These are phyloP conservation scores for Mucuna pruriens DNA, from an alignment of 306 rosid species.

Conservation along the genomic window DNA sequence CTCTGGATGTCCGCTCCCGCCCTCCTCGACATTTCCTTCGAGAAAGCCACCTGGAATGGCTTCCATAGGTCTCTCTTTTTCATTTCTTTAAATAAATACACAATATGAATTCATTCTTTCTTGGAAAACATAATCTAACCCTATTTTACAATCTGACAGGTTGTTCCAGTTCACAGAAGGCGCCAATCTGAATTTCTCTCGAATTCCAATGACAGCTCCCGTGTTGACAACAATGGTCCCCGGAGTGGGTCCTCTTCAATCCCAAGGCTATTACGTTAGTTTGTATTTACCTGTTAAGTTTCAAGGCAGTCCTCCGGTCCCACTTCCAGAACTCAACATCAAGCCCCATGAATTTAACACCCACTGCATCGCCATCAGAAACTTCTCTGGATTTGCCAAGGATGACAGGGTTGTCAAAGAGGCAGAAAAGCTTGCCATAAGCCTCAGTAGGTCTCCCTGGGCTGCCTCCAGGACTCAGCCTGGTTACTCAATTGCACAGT, in stretches of 20 bases:
- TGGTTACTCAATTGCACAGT: conserved; percentile 83
- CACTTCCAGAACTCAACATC: conserved; percentile 71
- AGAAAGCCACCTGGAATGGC: conserved; percentile 67
- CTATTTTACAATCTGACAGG: conserved; percentile 34
- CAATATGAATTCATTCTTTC: too few species aligned
- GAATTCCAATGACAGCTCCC: conserved; percentile 74
- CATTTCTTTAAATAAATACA: too few species aligned
- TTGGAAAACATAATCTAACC: too few species aligned
- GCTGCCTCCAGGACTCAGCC: conserved; percentile 47
- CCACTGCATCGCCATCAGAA: conserved; percentile 70
- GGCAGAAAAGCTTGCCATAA: conserved; percentile 73
- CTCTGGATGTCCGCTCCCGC: conserved; percentile 72
- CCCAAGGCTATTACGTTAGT: conserved; percentile 65
- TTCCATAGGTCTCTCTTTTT: too few species aligned
- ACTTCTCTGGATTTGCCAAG: conserved; percentile 72
- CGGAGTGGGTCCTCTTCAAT: conserved; percentile 65
- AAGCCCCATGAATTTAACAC: conserved; percentile 45
- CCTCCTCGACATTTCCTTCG: conserved; percentile 41
- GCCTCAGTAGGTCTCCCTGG: conserved; percentile 68
- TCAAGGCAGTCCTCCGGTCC: conserved; percentile 70
- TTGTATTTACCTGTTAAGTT: conserved; percentile 72
- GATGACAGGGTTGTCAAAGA: conserved; percentile 67
- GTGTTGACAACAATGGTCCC: conserved; percentile 72
- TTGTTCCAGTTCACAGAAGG: conserved; percentile 86
- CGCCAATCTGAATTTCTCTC: conserved; percentile 82